Base-by-base conservation (phyloP, 1,284 basidiomycete genomes). In the Ceratobasidium sp. region DNA sequence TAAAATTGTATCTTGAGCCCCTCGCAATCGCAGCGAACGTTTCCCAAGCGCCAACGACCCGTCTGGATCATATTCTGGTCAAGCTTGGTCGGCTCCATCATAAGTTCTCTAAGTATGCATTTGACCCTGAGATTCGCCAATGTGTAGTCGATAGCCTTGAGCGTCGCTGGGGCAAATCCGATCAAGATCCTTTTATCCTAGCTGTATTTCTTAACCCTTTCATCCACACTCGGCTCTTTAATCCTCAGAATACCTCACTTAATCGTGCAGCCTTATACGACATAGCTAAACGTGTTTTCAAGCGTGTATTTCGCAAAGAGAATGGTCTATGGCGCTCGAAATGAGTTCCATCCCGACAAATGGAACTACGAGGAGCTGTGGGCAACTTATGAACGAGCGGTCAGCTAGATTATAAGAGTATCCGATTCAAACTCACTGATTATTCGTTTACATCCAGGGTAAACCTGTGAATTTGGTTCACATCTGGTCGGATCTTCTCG, bases 151-250 rank as follows among this genome's bases (percentile, higher is more conserved):
- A 65, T 0, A 85, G 84, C 77, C 78, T 87, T 62, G 83, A 87
- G 73, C 75, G 64, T 47, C 81, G 81, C 0, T 87, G 86, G 86
- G 62, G 47, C 14, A 84, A 84, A 50, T 76, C 80, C 15, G 85
- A 87, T 77, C 84, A 86, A 75, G 83, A 85, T 44, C 75, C 84
- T 7, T 86, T 85, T 75, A 82, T 87, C 73, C 81, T 83, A 3
- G 81, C 84, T 2, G 75, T 86, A 1, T 66, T 86, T 36, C 73
- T 86, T 29, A 86, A 87, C 77, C 82, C 81, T 24, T 53, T 48
- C 67, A 57, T 76, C 48, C 51, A 50, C 5, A n/a, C 19, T 19
- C 48, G 56, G 7, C 53, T 74, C 2, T 76, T 76, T 72, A 66
- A 74, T 27, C n/a, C 27, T 22, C n/a, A 19, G 15, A 63, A 41